phyloP scores from a whole-genome alignment of 257 asterid genomes.

The Catharanthus roseus region DNA sequence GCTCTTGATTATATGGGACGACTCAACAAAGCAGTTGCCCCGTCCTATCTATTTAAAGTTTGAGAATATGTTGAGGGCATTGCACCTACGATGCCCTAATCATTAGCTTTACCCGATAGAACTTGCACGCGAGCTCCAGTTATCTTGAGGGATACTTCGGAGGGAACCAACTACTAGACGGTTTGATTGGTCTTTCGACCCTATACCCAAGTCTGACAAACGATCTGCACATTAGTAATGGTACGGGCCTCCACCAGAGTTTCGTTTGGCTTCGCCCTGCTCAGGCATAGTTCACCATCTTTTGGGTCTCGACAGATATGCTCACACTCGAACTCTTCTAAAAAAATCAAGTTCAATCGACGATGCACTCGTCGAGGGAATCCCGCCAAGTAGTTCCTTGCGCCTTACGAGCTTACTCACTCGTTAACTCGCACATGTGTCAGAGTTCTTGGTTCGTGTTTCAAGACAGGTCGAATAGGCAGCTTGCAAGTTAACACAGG shows the following conservation, averaged over 20 bases:
- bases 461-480: neutral
- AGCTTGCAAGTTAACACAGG: neutral
- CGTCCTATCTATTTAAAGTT: neutral
- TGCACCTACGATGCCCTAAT: neutral
- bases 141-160: neutral
- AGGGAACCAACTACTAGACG: neutral
- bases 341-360: constrained; percentile 26
- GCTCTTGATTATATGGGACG: neutral
- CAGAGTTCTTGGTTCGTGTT: constrained; percentile 19
- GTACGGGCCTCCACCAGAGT: constrained; percentile 75
- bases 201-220: neutral
- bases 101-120: neutral
- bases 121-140: neutral
- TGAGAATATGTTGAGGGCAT: neutral
- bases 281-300: too few relatives aligned
- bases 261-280: constrained; percentile 60
- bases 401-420: constrained; percentile 20
- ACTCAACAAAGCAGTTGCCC: neutral
- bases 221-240: constrained; percentile 39
- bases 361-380: constrained; percentile 23
- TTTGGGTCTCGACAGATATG: too few relatives aligned
- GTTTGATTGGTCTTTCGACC: neutral
- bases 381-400: constrained; percentile 22
- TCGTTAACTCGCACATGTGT: constrained; percentile 22
- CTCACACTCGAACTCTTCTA: constrained; percentile 12